Base-by-base conservation (phyloP, 2,329 filamentous ascomycete species). In the Zarea fungicola region DNA sequence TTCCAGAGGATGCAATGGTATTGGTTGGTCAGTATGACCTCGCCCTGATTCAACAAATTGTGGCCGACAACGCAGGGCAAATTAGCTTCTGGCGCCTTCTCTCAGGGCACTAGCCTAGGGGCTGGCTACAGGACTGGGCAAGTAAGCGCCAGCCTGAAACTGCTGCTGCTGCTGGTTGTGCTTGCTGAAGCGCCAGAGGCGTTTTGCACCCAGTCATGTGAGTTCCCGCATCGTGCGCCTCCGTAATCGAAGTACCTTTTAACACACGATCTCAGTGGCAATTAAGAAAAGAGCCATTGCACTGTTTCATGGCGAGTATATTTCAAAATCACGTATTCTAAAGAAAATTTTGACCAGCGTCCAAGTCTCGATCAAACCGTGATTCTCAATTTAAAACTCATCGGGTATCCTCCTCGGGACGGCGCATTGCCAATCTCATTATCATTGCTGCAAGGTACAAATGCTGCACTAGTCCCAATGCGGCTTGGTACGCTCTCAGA, bases 401-500 rank as follows among this genome's bases (percentile, higher is more conserved):
- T n/a, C n/a, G n/a, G n/a, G n/a, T n/a, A n/a, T n/a, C n/a, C 18
- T 31, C n/a, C 8, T 10, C 8, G n/a, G n/a, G 10, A 10, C 35
- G 36, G 45, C 37, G 45, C 45, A 48, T 48, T 8, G 29, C 18
- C 31, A 10, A 26, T 31, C 13, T 13, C 22, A 13, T 21, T n/a
- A 10, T 16, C 22, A 14, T 29, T 18, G 31, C 13, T 14, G 22
- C 28, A 21, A 2, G 37, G 45, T 48, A 48, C 45, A 42, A 21
- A 19, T 6, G 3, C 4, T 11, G 16, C 45, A 37, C 45, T 48
- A 48, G 45, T 42, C 45, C 45, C 9, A 22, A 28, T 48, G 45
- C 45, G 35, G 45, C 16, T 13, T 34, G 45, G 45, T 48, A 48
- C 45, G 21, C 32, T 16, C 26, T 47, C 28, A 35, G 29, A 35